A percentile compares a stretch with the other conserved stretches of the same genome.
These are phyloP conservation scores for Fusarium miscanthi DNA, from an alignment of 2,329 filamentous ascomycete species.

Conservation along the genomic window DNA sequence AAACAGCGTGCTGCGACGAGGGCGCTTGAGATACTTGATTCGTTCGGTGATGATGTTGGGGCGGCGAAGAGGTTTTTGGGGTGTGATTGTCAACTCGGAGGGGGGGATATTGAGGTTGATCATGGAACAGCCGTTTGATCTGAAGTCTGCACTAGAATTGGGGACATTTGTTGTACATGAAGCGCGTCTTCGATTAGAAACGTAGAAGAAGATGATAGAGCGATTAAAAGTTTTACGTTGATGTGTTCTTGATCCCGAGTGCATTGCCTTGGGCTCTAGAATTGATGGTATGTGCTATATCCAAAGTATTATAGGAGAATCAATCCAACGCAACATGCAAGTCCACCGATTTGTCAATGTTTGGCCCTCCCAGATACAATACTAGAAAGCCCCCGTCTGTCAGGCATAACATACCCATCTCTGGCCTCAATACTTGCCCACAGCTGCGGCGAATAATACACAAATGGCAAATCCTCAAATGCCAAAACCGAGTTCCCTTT, in stretches of 20 bases:
- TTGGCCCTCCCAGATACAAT: background rate
- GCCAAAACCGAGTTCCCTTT: constrained; percentile 34
- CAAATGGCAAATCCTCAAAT: constrained; percentile 43
- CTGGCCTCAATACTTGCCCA: constrained; percentile 45
- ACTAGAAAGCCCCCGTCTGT: constrained; percentile 37
- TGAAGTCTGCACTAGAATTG: background rate
- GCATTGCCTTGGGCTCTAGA: background rate
- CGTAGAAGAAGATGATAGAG: background rate
- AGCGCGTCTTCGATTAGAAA: background rate
- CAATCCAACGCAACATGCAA: background rate
- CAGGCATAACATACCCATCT: constrained; percentile 38
- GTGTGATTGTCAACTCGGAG: constrained; percentile 68
- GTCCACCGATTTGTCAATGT: accelerated
- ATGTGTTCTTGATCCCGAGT: background rate
- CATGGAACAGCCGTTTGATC: constrained; percentile 32
- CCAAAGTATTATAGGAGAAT: background rate
- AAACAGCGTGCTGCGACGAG: constrained; percentile 74
- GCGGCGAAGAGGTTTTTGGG: constrained; percentile 67
- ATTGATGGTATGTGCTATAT: accelerated
- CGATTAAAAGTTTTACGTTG: background rate
- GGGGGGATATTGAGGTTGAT: background rate
- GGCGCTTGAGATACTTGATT: constrained; percentile 62
- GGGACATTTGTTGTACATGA: accelerated
- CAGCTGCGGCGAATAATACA: constrained; percentile 45
- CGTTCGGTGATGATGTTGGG: constrained; percentile 57